Evolutionary conservation across 179 eudicot species (phyloP).

Genomic region (Drosera spatulata): DNA sequence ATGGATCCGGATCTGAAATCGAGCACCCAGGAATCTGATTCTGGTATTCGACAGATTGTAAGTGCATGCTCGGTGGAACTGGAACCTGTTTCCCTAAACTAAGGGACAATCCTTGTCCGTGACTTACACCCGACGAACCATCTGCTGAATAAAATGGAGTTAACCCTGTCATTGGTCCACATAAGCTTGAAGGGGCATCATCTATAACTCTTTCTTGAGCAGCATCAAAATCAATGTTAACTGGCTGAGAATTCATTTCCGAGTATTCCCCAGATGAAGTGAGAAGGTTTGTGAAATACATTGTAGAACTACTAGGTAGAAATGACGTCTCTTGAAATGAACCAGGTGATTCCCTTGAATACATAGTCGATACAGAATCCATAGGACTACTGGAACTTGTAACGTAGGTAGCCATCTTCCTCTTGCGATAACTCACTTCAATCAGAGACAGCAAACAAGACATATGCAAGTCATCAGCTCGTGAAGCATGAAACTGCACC

Average conservation of each 20-base stretch:
- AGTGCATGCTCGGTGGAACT: slow-evolving; percentile 6
- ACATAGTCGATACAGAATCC: slow-evolving; percentile 18
- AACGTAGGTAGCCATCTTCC: slow-evolving; percentile 32
- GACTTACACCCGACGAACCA: slow-evolving; percentile 7
- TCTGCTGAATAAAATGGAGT: slow-evolving; percentile 22
- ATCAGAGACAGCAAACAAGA: no score
- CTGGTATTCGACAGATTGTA: slow-evolving; percentile 17
- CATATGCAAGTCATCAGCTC: no score
- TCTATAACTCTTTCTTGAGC: slow-evolving; percentile 7
- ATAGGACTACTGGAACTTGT: slow-evolving; percentile 23
- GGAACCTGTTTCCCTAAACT: slow-evolving; percentile 34
- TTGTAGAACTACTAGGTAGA: slow-evolving; percentile 18
- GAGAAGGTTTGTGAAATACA: slow-evolving; percentile 26
- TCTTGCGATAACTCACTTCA: not conserved
- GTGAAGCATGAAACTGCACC: no score
- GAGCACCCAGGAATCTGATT: slow-evolving; percentile 13
- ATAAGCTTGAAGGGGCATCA: slow-evolving; percentile 16
- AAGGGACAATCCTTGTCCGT: slow-evolving; percentile 28
- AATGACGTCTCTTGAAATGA: slow-evolving; percentile 18
- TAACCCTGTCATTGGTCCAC: slow-evolving; percentile 25
- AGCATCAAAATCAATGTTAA: slow-evolving; percentile 7
- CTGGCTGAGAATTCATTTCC: slow-evolving; percentile 12
- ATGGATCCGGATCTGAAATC: slow-evolving; percentile 14
- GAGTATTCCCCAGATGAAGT: slow-evolving; percentile 20
- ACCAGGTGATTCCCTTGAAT: slow-evolving; percentile 22